These are phyloP conservation scores for baker's yeast (Saccharomyces cerevisiae) DNA, from an alignment of 805 yeast species.

Conservation along the genomic window DNA sequence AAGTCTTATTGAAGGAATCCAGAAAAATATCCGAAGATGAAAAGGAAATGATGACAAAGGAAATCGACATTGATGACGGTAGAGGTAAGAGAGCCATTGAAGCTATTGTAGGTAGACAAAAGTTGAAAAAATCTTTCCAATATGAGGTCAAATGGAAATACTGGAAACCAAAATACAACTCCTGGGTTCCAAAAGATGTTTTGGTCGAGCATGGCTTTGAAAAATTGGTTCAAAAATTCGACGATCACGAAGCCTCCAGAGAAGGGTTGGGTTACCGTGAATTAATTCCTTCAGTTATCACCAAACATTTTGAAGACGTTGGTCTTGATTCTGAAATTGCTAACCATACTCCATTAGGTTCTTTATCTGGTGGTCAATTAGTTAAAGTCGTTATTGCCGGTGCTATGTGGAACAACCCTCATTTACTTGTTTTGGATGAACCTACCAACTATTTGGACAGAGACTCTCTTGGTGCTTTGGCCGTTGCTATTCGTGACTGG, in stretches of 20 bases:
- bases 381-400: constrained; percentile 98
- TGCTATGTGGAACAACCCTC: constrained; percentile 99
- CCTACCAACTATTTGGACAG: constrained; percentile 97
- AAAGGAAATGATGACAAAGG: constrained; percentile 64
- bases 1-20: constrained; percentile 85
- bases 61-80: constrained; percentile 77
- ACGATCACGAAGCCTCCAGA: constrained; percentile 98
- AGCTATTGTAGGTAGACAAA: constrained; percentile 95
- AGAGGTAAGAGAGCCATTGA: constrained; percentile 82
- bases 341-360: constrained; percentile 94
- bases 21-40: constrained; percentile 74
- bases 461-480: constrained; percentile 95
- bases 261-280: constrained; percentile 98
- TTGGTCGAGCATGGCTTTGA: constrained; percentile 78
- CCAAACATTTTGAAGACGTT: constrained; percentile 94
- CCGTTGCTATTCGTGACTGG: constrained; percentile 97
- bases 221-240: constrained; percentile 90
- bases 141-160: constrained; percentile 91
- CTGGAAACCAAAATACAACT: constrained; percentile 87
- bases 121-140: constrained; percentile 91
- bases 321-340: constrained; percentile 98
- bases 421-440: constrained; percentile 89
- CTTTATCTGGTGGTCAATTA: constrained; percentile 94
- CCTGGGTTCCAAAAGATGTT: constrained; percentile 84
- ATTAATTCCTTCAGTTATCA: constrained; percentile 79